Conservation (phyloP, 2,329 filamentous ascomycete genomes). For the Aspergillus sp. region DNA sequence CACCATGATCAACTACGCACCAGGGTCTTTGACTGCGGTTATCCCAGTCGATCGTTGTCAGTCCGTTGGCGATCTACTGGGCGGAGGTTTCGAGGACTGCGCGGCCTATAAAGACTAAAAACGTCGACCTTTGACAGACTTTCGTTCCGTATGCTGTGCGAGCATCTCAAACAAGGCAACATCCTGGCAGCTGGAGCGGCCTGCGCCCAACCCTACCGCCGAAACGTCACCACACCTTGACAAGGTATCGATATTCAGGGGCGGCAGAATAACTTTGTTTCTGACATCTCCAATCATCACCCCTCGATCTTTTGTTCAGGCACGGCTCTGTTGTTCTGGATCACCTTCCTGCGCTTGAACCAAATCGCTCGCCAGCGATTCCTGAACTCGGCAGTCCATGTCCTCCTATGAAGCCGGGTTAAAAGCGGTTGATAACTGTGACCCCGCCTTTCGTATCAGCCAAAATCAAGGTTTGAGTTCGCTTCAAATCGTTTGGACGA, state of each 20-base stretch:
- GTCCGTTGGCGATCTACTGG: neutral
- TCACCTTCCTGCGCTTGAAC: neutral
- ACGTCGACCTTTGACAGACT: neutral
- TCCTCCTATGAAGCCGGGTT: neutral
- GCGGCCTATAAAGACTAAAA: neutral
- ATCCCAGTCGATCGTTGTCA: neutral
- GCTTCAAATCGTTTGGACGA: neutral
- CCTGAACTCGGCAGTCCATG: neutral
- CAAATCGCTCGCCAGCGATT: neutral
- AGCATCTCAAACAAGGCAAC: constrained; percentile 6
- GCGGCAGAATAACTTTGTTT: neutral
- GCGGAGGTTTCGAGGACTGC: neutral
- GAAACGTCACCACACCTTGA: constrained; percentile 2
- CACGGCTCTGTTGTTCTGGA: neutral
- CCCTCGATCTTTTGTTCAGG: neutral
- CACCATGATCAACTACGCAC: neutral
- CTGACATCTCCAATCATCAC: neutral
- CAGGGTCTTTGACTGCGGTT: neutral
- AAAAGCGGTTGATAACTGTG: neutral
- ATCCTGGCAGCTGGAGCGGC: neutral
- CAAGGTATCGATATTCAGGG: constrained; percentile 8
- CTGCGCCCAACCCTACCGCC: neutral
- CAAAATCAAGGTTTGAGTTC: neutral
- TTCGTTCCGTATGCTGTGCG: neutral
- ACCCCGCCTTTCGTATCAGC: constrained; percentile 6